These are phyloP conservation scores for Aspergillus sp. DNA, from an alignment of 2,329 filamentous ascomycete species.

Conservation along the genomic window DNA sequence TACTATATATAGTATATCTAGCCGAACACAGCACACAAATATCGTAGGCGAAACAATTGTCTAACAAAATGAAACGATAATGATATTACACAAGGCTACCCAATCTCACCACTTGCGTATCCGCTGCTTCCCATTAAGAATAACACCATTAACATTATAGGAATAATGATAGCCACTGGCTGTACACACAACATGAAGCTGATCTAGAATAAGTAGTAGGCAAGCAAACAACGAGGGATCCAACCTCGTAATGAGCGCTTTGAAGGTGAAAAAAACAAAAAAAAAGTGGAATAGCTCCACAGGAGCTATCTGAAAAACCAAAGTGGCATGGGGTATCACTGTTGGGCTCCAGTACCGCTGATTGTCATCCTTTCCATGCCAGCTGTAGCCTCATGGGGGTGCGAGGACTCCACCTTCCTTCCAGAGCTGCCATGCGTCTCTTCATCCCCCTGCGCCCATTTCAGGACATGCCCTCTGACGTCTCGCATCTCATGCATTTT, in stretches of 20 bases:
- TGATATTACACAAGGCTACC: not conserved
- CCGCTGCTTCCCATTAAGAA: not conserved
- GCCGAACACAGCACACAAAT: not conserved
- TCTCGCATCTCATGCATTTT: constrained; percentile 39
- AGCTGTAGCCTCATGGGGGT: not conserved
- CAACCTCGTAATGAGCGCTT: not conserved
- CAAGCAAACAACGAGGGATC: not conserved
- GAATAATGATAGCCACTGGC: not conserved
- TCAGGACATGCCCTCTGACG: constrained; percentile 36
- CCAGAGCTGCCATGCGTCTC: constrained; percentile 8
- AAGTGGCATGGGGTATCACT: not conserved
- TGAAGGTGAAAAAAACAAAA: not conserved
- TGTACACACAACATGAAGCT: not conserved
- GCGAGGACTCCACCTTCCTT: not conserved
- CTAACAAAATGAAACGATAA: not conserved
- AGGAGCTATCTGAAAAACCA: not conserved
- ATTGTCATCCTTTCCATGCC: not conserved
- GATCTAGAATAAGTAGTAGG: not conserved
- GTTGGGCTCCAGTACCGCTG: not conserved
- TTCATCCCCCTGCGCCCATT: constrained; percentile 34
- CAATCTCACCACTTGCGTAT: not conserved
- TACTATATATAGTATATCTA: too few relatives aligned
- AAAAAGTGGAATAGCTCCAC: not conserved
- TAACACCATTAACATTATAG: not conserved
- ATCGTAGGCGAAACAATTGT: not conserved